These are phyloP conservation scores for Cordyceps tenuipes DNA, from an alignment of 2,329 filamentous ascomycete species.

Conservation along the genomic window DNA sequence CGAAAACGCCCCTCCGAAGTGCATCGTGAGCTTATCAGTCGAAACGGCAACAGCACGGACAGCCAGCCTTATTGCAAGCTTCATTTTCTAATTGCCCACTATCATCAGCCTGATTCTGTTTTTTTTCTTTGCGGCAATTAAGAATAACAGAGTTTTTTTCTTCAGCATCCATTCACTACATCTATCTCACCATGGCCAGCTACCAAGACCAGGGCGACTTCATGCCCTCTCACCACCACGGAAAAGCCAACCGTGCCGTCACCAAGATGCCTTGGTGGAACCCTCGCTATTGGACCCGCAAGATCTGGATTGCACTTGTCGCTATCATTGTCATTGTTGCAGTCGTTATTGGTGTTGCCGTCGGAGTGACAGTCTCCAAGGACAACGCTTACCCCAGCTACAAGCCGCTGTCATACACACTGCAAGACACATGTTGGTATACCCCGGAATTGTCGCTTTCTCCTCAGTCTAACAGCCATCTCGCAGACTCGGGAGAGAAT, in stretches of 20 bases:
- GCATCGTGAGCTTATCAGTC: not conserved
- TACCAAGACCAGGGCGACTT: slow-evolving; percentile 19
- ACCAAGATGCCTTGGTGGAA: slow-evolving; percentile 34
- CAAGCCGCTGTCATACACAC: slow-evolving; percentile 35
- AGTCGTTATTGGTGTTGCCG: slow-evolving; percentile 39
- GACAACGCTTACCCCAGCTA: slow-evolving; percentile 42
- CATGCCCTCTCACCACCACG: not conserved
- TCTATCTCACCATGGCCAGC: not conserved
- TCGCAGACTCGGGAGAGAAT: slow-evolving; percentile 35
- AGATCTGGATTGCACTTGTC: slow-evolving; percentile 37
- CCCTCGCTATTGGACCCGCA: slow-evolving; percentile 44
- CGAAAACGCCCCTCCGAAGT: not conserved
- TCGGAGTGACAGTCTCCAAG: slow-evolving; percentile 32
- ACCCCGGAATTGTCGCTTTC: not conserved
- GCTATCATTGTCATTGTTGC: slow-evolving; percentile 33
- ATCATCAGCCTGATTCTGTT: not conserved
- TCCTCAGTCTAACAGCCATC: slow-evolving; percentile 17
- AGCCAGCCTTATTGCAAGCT: not conserved
- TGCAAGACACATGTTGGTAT: slow-evolving; percentile 41
- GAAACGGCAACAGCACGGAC: not conserved
- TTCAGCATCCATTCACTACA: not conserved
- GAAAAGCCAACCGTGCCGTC: slow-evolving; percentile 16
- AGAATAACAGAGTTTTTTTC: not conserved
- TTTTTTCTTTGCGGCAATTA: not conserved
- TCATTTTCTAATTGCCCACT: not conserved